Base-by-base conservation (phyloP, 805 yeast species). In the Barnettozyma vustinii region DNA sequence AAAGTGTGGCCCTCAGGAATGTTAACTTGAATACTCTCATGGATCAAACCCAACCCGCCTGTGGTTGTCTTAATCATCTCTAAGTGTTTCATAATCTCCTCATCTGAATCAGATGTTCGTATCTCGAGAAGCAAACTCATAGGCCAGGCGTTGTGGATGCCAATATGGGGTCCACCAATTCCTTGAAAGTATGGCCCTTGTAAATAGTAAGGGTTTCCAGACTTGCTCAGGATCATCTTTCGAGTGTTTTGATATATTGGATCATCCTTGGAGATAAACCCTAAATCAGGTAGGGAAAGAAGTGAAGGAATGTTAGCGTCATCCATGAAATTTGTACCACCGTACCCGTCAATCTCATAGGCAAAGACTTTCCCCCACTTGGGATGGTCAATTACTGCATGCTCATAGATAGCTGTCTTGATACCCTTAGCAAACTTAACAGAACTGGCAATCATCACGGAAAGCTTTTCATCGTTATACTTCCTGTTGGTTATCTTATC, bases 111-210 rank as follows among this genome's bases (percentile, higher is more conserved):
- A 5, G 83, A 71, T 0, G 96, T 89, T 53, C 96, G 74, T 19
- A 88, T 87, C 30, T 81, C 77, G 46, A 87, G 74, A 36, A 88
- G 67, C n/a, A 85, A 68, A 32, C 90, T 80, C 96, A 89, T 84
- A 13, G 96, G 96, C 97, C 97, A 89, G 0, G 95, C 96, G 61
- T 82, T 74, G 19, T 73, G 69, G 20, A 84, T 74, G 1, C 96
- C 96, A 39, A 89, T 78, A 63, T 89, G 97, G 0, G 97, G 97
- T 0, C 96, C 96, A 0, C 97, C 96, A 52, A 90, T 76, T 0
- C 96, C 96, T 55, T 76, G 73, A 59, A 90, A 84, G 53, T 64
- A 66, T 5, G 58, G 56, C 0, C 96, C 96, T 37, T 67, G 63
- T 40, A 86, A 67, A 57, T 68, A 89, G 64, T 87, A 89, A 1